Base-by-base conservation (phyloP, 2,329 filamentous ascomycete species). In the Penicillium freii region DNA sequence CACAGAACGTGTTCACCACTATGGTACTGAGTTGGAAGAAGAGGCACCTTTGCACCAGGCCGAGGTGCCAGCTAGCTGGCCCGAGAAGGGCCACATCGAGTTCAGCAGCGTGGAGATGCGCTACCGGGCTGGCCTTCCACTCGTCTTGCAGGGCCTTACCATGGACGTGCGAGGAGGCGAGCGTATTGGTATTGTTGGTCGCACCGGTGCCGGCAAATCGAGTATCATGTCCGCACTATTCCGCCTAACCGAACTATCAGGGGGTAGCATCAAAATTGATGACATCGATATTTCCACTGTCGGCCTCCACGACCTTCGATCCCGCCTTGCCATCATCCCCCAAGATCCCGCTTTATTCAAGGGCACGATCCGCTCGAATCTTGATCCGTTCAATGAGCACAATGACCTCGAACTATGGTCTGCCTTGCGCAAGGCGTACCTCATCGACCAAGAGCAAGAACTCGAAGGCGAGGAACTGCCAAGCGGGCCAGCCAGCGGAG, bases 1-100 rank as follows among this genome's bases (percentile, higher is more conserved):
- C 0, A 94, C 95, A 0, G 93, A 97, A 76, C 88, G 94, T 49
- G 81, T 97, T 34, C 87, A 92, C 71, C 91, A 96, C 78, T 97
- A 97, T 72, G 92, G 91, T 54, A 91, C 85, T 0, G 77, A 90
- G 65, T 83, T 99, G 5, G 92, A 96, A 62, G 89, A 96, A 71
- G 94, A 97, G 74, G 91, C 93, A 0, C 91, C 92, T 0, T 80
- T 92, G 1, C 89, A 92, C 67, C 87, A 90, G 34, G 75, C 73
- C 43, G 84, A 92, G 5, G 84, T 96, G 3, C 84, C 86, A 19
- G 78, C 84, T 1, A 82, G 82, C 21, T 99, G 94, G 94, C 94
- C 94, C 0, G 87, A 95, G 68, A 85, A 85, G 65, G 94, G 93
- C 29, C 89, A 92, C 70, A 92, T 93, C 61, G 71, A 86, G 23